Evolutionary conservation across 1,284 basidiomycete species (phyloP).

Genomic region (Agaricales sp.): DNA sequence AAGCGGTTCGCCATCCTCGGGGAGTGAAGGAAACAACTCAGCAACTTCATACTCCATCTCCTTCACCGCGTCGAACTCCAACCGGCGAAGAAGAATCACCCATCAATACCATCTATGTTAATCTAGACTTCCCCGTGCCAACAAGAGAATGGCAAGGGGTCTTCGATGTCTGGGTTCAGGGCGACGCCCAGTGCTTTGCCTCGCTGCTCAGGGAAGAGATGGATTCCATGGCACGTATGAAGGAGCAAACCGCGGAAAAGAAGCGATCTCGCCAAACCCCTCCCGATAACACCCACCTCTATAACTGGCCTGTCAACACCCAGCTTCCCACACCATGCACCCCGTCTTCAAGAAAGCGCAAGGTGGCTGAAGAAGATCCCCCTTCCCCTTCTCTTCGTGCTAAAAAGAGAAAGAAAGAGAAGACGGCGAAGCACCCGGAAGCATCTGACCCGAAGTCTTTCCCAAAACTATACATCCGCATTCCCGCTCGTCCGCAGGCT

Average conservation of each 20-base stretch:
- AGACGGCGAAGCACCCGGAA: background rate
- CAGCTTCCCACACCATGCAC: background rate
- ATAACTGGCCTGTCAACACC: background rate
- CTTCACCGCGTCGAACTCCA: slow-evolving; percentile 29
- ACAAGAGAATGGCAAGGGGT: slow-evolving; percentile 84
- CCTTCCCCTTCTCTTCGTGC: background rate
- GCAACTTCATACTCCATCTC: slow-evolving; percentile 25
- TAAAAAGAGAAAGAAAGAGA: background rate
- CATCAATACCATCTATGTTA: slow-evolving; percentile 74
- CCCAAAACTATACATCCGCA: background rate
- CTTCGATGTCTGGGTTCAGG: slow-evolving; percentile 87
- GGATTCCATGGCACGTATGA: slow-evolving; percentile 36
- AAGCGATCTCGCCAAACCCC: slow-evolving; percentile 33
- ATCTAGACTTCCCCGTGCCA: slow-evolving; percentile 83
- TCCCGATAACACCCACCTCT: background rate
- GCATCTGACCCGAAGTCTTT: background rate
- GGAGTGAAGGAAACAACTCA: slow-evolving; percentile 19
- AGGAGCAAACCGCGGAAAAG: slow-evolving; percentile 39
- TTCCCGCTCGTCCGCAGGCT: background rate
- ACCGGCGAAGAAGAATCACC: slow-evolving; percentile 30
- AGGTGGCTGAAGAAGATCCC: background rate
- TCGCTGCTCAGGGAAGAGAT: slow-evolving; percentile 45
- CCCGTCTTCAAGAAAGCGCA: background rate
- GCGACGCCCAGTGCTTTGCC: slow-evolving; percentile 80
- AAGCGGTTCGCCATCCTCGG: slow-evolving; percentile 52